These are phyloP conservation scores for Nannizziopsis barbatae DNA, from an alignment of 2,329 filamentous ascomycete genomes.

Conservation along the genomic window DNA sequence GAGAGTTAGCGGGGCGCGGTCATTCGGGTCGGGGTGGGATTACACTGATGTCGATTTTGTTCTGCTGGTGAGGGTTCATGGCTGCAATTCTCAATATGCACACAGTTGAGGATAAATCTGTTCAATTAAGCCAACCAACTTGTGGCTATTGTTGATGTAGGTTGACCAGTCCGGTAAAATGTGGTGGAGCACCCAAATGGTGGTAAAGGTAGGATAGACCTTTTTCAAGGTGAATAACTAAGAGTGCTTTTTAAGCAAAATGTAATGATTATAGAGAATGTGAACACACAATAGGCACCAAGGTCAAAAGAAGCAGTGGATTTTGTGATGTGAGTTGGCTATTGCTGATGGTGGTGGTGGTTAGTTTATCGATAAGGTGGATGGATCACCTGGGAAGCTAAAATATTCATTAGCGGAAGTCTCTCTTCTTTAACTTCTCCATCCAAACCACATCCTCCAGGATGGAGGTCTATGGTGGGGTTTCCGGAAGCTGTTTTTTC, in stretches of 20 bases:
- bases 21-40: conserved; percentile 15
- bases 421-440: neutral
- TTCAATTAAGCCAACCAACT: conserved; percentile 2
- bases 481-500: conserved; percentile 2
- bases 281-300: neutral
- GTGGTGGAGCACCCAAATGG: neutral
- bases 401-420: neutral
- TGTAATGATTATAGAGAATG: neutral
- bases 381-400: conserved; percentile 2
- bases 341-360: neutral
- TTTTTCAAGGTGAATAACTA: no score
- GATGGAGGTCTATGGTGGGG: no score
- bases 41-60: conserved; percentile 94
- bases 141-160: neutral
- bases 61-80: conserved; percentile 97
- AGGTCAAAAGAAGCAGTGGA: neutral
- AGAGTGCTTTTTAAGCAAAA: no score
- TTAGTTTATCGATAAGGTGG: conserved; percentile 8
- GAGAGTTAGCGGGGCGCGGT: conserved; percentile 12
- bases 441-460: no score
- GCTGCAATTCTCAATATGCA: conserved; percentile 21
- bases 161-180: neutral
- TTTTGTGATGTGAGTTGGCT: neutral
- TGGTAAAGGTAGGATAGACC: neutral
- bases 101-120: conserved; percentile 2